Conservation (phyloP, 192 early-diverging fungal genomes). For the Backusella macrospora region DNA sequence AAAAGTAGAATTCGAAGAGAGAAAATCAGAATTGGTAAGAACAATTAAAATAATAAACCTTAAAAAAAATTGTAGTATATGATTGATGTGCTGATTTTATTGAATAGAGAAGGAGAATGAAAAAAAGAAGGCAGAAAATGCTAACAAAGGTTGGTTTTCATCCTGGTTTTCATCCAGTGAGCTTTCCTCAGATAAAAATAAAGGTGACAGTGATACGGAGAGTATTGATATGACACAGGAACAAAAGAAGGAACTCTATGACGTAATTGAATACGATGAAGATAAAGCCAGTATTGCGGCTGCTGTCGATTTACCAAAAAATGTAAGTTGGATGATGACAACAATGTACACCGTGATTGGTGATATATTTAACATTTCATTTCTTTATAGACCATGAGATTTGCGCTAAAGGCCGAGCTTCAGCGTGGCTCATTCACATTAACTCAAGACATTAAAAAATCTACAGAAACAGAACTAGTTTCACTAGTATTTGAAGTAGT, state of each 20-base stretch:
- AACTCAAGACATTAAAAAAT: constrained; percentile 54
- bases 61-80: background rate
- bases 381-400: constrained; percentile 59
- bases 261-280: constrained; percentile 82
- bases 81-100: background rate
- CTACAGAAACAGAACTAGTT: constrained; percentile 41
- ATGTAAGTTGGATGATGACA: constrained; percentile 46
- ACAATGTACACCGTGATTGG: background rate
- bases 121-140: constrained; percentile 42
- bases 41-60: background rate
- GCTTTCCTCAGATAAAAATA: background rate
- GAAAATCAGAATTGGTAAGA: constrained; percentile 48
- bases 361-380: constrained; percentile 21
- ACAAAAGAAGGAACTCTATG: constrained; percentile 80
- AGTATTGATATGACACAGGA: constrained; percentile 58
- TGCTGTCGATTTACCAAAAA: constrained; percentile 62
- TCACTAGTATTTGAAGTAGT: constrained; percentile 68
- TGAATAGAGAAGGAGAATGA: constrained; percentile 32
- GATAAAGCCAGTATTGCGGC: constrained; percentile 53
- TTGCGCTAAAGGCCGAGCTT: constrained; percentile 63
- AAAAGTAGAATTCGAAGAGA: constrained; percentile 64
- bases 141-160: constrained; percentile 48
- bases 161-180: constrained; percentile 37
- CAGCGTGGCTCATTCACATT: constrained; percentile 79
- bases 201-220: constrained; percentile 1